These are phyloP conservation scores for Colletotrichum lupini DNA, from an alignment of 2,329 filamentous ascomycete genomes.

Conservation along the genomic window DNA sequence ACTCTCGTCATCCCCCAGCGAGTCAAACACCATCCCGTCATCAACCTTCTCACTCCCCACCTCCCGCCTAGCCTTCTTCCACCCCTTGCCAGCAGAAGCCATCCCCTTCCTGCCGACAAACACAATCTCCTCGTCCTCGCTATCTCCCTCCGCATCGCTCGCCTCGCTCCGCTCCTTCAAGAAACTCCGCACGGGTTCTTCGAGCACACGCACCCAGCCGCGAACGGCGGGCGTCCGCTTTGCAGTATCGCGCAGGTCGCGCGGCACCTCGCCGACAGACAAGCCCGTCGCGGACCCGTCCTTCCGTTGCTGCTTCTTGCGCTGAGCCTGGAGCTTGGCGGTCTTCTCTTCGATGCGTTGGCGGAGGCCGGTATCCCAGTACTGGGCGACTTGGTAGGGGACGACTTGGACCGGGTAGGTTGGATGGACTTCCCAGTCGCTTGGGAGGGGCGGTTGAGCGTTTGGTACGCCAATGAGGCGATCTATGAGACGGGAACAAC, in stretches of 20 bases:
- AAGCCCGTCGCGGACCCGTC: constrained; percentile 54
- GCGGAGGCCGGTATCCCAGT: constrained; percentile 75
- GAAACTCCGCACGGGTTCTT: constrained; percentile 84
- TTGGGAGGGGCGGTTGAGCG: constrained; percentile 81
- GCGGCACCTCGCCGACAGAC: constrained; percentile 73
- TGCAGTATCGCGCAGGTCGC: constrained; percentile 81
- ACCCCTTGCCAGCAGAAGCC: constrained; percentile 58
- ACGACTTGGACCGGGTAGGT: constrained; percentile 82
- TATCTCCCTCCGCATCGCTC: constrained; percentile 57
- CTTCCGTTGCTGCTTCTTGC: constrained; percentile 58
- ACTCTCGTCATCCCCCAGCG: constrained; percentile 77
- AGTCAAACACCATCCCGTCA: constrained; percentile 82
- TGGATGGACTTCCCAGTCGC: constrained; percentile 85
- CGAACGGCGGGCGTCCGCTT: constrained; percentile 85
- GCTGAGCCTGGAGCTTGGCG: constrained; percentile 51
- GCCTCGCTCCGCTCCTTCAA: constrained; percentile 63
- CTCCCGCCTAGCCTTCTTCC: constrained; percentile 63
- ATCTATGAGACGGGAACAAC: constrained; percentile 62
- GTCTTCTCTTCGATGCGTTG: constrained; percentile 62
- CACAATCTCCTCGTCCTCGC: constrained; percentile 85
- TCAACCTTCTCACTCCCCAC: constrained; percentile 69
- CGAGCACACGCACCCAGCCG: constrained; percentile 83
- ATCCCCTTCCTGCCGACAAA: constrained; percentile 80
- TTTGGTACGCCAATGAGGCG: constrained; percentile 88
- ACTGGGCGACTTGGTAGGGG: constrained; percentile 88